Base-by-base conservation (phyloP, 805 yeast species). In the Phaffomyces antillensis region DNA sequence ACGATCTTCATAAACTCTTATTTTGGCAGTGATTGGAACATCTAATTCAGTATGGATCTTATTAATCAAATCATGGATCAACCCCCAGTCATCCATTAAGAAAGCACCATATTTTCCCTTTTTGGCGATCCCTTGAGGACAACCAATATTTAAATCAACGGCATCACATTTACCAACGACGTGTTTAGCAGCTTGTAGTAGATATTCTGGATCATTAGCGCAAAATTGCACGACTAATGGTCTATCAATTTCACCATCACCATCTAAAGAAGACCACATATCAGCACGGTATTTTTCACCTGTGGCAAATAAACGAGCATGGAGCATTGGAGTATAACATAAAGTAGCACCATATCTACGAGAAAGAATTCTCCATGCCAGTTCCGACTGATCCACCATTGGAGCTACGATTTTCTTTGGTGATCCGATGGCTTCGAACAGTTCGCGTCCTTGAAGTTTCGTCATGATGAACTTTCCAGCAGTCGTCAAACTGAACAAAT, bases 121-220 rank as follows among this genome's bases (percentile, higher is more conserved):
- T 51, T 75, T 77, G 0, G 99, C 99, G 49, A 93, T 93, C 2
- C 96, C 96, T 64, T 93, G 99, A 0, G 99, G 99, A 64, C 99
- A 93, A 0, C 99, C 99, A 46, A 93, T 71, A 58, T 93, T 93
- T 53, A 93, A 73, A 65, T 93, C 99, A 24, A 93, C 95, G 0
- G 97, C 99, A 66, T 91, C 98, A 64, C 98, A 91, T 49, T 77
- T 72, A 42, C 82, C 86, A 46, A 81, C 86, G 3, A 93, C 95
- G 23, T 71, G 68, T 53, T 76, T 73, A 1, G 98, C 98, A 3
- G 99, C 98, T 38, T 72, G 62, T 13, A 93, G 65, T 24, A 93
- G 68, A 54, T 78, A 80, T 7, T 88, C 95, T 0, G 97, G 91
- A 55, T 93, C 95, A 62, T 93, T 93, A 7, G 97, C 98, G 63